A percentile compares a stretch with the other conserved stretches of the same genome.
Evolutionary conservation across 2,329 filamentous ascomycete genomes (phyloP).

Genomic region (Trichoderma sp.): DNA sequence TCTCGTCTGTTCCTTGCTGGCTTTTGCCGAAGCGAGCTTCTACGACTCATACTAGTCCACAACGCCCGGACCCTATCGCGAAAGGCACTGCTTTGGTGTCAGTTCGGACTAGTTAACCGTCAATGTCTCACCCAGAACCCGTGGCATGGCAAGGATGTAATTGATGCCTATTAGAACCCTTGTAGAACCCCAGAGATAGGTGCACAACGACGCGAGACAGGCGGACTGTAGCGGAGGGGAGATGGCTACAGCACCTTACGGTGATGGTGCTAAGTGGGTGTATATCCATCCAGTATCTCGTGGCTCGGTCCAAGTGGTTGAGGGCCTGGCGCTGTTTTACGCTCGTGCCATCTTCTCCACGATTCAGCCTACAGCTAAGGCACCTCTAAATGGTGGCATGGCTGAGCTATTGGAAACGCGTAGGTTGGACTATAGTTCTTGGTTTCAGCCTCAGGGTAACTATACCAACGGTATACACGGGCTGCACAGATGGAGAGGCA

Average conservation of each 20-base stretch:
- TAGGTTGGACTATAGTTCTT: not conserved
- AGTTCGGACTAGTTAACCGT: not conserved
- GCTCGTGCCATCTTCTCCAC: constrained; percentile 9
- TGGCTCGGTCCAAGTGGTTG: not conserved
- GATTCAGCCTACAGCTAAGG: constrained; percentile 1
- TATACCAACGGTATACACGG: not conserved
- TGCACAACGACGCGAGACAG: not conserved
- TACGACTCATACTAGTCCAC: not conserved
- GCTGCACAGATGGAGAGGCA: not conserved
- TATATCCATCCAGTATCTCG: not conserved
- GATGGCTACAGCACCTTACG: not conserved
- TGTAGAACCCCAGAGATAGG: not conserved
- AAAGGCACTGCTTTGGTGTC: not conserved
- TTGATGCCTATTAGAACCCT: not conserved
- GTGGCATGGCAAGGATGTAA: constrained; percentile 3
- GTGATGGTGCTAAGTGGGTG: not conserved
- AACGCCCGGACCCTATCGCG: not conserved
- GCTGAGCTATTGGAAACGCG: not conserved
- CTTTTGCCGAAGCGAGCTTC: not conserved
- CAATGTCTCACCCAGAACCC: not conserved
- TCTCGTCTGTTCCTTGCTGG: not conserved
- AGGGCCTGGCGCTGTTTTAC: not conserved
- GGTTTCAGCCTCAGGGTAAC: not conserved
- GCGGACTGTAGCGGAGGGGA: not conserved
- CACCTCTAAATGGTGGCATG: not conserved